These are phyloP conservation scores for Candida nemodendra DNA, from an alignment of 805 yeast species.

Conservation along the genomic window DNA sequence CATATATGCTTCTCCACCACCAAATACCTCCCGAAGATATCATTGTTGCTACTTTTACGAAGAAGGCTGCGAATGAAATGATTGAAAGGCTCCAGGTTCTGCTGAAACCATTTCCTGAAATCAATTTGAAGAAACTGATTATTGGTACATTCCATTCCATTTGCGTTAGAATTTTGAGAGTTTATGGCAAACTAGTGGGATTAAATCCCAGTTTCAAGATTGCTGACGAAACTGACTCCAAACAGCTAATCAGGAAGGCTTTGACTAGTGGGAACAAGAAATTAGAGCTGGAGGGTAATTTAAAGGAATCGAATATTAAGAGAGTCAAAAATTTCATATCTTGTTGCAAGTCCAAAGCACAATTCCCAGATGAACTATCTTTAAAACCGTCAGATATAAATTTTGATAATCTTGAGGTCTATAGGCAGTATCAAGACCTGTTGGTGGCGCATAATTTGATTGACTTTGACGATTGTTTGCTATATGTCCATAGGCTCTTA, in stretches of 20 bases:
- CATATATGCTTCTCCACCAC: constrained; percentile 54
- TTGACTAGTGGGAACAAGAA: constrained; percentile 12
- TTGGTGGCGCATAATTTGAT: constrained; percentile 44
- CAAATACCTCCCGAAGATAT: constrained; percentile 58
- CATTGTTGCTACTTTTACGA: constrained; percentile 89
- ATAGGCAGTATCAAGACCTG: constrained; percentile 50
- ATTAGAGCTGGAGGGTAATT: constrained; percentile 10
- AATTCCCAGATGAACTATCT: constrained; percentile 39
- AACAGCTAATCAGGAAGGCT: constrained; percentile 43
- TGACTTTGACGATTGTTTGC: constrained; percentile 84
- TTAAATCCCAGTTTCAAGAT: constrained; percentile 44
- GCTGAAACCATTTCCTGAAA: constrained; percentile 32
- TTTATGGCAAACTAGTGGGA: constrained; percentile 53
- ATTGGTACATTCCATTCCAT: constrained; percentile 92
- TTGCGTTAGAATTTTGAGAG: constrained; percentile 58
- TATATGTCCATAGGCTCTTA: constrained; percentile 53
- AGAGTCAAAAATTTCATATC: constrained; percentile 49
- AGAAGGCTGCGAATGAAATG: constrained; percentile 90
- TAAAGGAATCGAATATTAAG: constrained; percentile 39
- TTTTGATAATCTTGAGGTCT: constrained; percentile 41
- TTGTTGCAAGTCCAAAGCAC: constrained; percentile 52
- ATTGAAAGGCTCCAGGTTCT: constrained; percentile 50
- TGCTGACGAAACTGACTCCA: constrained; percentile 64
- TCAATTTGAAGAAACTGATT: constrained; percentile 44
- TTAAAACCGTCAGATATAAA: constrained; percentile 21